These are phyloP conservation scores for Leishmania turanica DNA, from an alignment of 208 protist genomes.

Conservation along the genomic window DNA sequence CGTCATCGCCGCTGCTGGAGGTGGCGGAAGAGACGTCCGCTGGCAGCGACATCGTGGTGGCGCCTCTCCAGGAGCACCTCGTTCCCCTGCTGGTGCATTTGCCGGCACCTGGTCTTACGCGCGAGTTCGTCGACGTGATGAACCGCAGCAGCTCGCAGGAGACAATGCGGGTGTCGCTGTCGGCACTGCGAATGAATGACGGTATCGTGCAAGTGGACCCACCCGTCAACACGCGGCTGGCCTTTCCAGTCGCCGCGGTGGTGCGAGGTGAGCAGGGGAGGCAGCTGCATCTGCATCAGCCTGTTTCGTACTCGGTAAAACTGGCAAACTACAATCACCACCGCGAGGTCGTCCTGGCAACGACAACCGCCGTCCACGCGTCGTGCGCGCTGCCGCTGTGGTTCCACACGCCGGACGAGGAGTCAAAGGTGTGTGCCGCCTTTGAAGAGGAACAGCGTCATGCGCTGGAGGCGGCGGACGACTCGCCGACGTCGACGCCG, in stretches of 20 bases:
- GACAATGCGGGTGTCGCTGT: constrained; percentile 45
- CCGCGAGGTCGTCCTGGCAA: constrained; percentile 26
- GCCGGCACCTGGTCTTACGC: constrained; percentile 47
- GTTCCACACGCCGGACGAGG: constrained; percentile 32
- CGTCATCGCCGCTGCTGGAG: constrained; percentile 36
- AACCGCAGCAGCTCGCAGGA: constrained; percentile 77
- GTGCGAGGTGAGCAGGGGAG: constrained; percentile 27
- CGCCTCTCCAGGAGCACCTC: constrained; percentile 43
- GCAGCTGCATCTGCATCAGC: constrained; percentile 30
- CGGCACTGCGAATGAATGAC: constrained; percentile 45
- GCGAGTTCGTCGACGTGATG: constrained; percentile 56
- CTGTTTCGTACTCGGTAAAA: constrained; percentile 29
- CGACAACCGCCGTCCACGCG: constrained; percentile 9
- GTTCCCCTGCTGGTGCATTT: constrained; percentile 58
- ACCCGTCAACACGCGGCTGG: constrained; percentile 22
- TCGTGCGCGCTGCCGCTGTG: constrained; percentile 24
- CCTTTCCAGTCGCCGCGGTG: constrained; percentile 29
- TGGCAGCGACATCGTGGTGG: constrained; percentile 36
- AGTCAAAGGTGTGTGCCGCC: constrained; percentile 18
- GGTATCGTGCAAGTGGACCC: constrained; percentile 32
- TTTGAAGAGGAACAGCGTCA: constrained; percentile 32
- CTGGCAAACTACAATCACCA: constrained; percentile 34
- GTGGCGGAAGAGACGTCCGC: constrained; percentile 26
- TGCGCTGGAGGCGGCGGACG: background rate
- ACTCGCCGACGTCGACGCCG: background rate